phyloP scores from a whole-genome alignment of 75 land plant genomes.

The Pinus taeda region DNA sequence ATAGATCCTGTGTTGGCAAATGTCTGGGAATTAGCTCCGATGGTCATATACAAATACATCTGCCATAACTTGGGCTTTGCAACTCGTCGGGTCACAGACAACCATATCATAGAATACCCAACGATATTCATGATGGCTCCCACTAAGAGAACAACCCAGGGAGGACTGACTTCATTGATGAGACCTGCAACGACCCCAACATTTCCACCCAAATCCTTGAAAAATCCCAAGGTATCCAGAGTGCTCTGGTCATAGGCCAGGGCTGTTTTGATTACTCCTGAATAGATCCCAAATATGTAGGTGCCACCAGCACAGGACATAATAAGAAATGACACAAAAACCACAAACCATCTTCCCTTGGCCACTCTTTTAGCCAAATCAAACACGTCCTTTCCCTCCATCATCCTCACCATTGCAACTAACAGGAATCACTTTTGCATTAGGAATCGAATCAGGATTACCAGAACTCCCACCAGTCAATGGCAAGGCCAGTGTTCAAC shows the following conservation, averaged over 20 bases:
- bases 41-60: conserved; percentile 29
- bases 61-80: conserved; percentile 29
- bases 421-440: too few species aligned
- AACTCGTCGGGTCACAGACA: conserved; percentile 19
- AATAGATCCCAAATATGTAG: conserved; percentile 36
- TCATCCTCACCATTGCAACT: background rate
- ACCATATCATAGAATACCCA: conserved; percentile 44
- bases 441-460: too few species aligned
- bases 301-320: conserved; percentile 29
- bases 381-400: background rate
- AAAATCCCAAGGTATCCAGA: conserved; percentile 31
- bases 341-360: conserved; percentile 35
- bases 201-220: conserved; percentile 31
- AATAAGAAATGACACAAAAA: conserved; percentile 19
- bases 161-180: conserved; percentile 23
- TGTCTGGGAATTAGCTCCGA: conserved; percentile 49
- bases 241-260: conserved; percentile 25
- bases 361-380: conserved; percentile 2
- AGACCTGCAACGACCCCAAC: conserved; percentile 35
- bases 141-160: conserved; percentile 26
- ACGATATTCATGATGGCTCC: conserved; percentile 22
- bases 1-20: conserved; percentile 50
- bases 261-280: conserved; percentile 20
- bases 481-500: too few species aligned
- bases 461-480: too few species aligned